Evolutionary conservation across 2,329 filamentous ascomycete species (phyloP), one percentile per base, ranked within the genome.

Genomic region (Fusarium sp.): DNA sequence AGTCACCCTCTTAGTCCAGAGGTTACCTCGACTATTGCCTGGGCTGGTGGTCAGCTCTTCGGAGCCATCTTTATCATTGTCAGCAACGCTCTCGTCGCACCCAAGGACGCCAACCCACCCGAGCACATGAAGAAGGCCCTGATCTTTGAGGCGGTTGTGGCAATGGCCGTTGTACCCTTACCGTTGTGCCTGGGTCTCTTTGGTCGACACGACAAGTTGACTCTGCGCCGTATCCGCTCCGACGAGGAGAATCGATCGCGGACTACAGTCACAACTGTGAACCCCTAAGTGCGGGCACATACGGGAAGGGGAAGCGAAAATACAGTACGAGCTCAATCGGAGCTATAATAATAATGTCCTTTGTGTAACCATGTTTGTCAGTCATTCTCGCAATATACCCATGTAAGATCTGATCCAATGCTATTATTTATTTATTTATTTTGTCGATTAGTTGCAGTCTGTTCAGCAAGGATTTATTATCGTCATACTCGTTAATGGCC

Each of bases 1-100:
- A 95, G 93, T 6, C 94, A 96, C 78, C 96, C 96, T 0, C 90
- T 97, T 29, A 92, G 91, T 44, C 95, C 96, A 0, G 96, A 97
- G 83, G 89, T 98, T 51, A 94, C 93, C 1, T 93, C 91, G 70
- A 94, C 93, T 31, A 86, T 97, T 24, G 93, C 92, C 78, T 98
- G 96, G 96, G 89, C 90, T 1, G 92, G 92, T 7, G 96, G 96
- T 0, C 96, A 98, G 84, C 83, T 98, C 9, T 83, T 97, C 1
- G 96, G 96, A 14, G 95, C 91, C 2, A 83, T 95, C 31, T 98
- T 98, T 79, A 93, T 98, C 77, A 84, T 99, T 33, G 83, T 96
- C 66, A 93, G 94, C 84, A 92, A 95, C 80, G 93, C 92, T 20
- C 85, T 98, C 70, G 89, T 90, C 73, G 89, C 84, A 1, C 86